phyloP scores from a whole-genome alignment of 495 filamentous ascomycete genomes.

The Neurospora africana region DNA sequence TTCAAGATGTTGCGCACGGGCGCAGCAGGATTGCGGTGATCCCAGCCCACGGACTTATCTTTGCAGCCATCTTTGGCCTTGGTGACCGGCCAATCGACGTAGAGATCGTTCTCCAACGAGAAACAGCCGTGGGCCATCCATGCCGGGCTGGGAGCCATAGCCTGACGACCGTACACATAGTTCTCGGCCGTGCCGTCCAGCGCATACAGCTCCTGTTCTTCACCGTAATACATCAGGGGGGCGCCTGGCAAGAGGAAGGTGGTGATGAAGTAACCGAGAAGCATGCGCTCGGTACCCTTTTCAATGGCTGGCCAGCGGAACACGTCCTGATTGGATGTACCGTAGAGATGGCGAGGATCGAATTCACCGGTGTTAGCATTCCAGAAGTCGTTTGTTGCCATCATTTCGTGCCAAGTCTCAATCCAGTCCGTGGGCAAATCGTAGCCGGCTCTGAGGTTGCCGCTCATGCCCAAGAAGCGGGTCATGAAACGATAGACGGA shows the following conservation, averaged over 20 bases:
- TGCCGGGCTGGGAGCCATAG: slow-evolving; percentile 55
- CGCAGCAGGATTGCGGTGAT: slow-evolving; percentile 62
- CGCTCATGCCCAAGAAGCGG: slow-evolving; percentile 55
- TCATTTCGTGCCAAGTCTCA: slow-evolving; percentile 50
- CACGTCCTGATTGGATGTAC: slow-evolving; percentile 63
- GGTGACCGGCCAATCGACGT: slow-evolving; percentile 49
- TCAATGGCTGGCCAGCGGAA: slow-evolving; percentile 62
- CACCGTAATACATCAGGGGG: slow-evolving; percentile 56
- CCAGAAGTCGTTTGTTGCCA: slow-evolving; percentile 53
- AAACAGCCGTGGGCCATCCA: slow-evolving; percentile 67
- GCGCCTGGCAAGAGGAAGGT: slow-evolving; percentile 58
- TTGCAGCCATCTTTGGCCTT: slow-evolving; percentile 46
- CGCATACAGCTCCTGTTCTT: slow-evolving; percentile 61
- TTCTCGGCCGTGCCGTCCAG: slow-evolving; percentile 58
- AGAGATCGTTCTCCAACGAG: slow-evolving; percentile 42
- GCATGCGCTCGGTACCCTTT: slow-evolving; percentile 50
- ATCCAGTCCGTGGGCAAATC: slow-evolving; percentile 53
- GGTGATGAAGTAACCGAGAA: slow-evolving; percentile 54
- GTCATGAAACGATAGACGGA: slow-evolving; percentile 59
- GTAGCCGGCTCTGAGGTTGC: slow-evolving; percentile 49
- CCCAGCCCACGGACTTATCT: slow-evolving; percentile 47
- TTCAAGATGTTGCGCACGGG: slow-evolving; percentile 58
- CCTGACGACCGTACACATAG: slow-evolving; percentile 60
- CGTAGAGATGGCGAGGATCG: slow-evolving; percentile 63
- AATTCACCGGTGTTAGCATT: slow-evolving; percentile 58